phyloP scores from a whole-genome alignment of 2,329 filamentous ascomycete species.

The Myrmaecium sp. region DNA sequence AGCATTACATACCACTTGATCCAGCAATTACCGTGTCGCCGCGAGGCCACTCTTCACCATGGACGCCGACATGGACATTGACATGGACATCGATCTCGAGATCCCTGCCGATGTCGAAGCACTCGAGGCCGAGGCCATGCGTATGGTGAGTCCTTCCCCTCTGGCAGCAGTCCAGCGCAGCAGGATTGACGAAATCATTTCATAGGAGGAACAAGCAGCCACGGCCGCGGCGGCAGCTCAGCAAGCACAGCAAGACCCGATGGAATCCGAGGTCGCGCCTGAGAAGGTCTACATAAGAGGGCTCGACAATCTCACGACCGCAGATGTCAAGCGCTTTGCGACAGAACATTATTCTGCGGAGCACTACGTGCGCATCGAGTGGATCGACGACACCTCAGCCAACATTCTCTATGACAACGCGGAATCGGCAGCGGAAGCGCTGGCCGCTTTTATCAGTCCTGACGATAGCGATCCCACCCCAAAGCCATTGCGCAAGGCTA shows the following conservation, averaged over 20 bases:
- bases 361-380: conserved; percentile 53
- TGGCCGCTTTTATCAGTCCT: conserved; percentile 34
- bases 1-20: too few species aligned
- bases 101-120: conserved; percentile 8
- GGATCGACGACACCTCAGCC: conserved; percentile 86
- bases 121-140: conserved; percentile 9
- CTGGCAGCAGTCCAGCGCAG: conserved; percentile 1
- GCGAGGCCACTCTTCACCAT: background rate
- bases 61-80: conserved; percentile 11
- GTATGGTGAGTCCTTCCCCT: conserved; percentile 8
- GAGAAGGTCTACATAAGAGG: conserved; percentile 73
- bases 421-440: conserved; percentile 35
- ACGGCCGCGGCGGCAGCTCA: background rate
- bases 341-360: conserved; percentile 44
- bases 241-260: background rate
- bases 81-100: conserved; percentile 20
- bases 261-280: conserved; percentile 16
- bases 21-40: too few species aligned
- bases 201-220: conserved; percentile 1
- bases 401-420: conserved; percentile 60
- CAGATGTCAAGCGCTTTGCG: conserved; percentile 63
- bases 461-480: conserved; percentile 26
- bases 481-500: conserved; percentile 52
- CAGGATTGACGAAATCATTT: background rate
- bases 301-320: conserved; percentile 63